These are phyloP conservation scores for Teratosphaeria viscida DNA, from an alignment of 2,329 filamentous ascomycete genomes.

Conservation along the genomic window DNA sequence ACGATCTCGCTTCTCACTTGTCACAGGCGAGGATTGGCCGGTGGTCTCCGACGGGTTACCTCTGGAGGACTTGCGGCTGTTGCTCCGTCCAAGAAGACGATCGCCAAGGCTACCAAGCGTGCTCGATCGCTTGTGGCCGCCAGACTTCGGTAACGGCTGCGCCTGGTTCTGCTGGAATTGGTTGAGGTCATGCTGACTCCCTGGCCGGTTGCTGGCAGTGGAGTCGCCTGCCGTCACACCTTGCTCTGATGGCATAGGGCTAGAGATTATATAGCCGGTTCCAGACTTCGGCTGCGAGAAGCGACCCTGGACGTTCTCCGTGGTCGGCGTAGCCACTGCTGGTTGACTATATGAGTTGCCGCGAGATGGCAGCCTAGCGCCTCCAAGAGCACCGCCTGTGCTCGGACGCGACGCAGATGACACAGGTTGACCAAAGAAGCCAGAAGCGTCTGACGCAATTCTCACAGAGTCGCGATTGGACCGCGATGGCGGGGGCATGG, in stretches of 20 bases:
- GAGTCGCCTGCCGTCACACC: constrained; percentile 32
- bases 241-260: constrained; percentile 45
- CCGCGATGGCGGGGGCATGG: constrained; percentile 27
- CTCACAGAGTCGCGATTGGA: constrained; percentile 39
- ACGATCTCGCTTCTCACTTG: constrained; percentile 50
- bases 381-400: constrained; percentile 67
- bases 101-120: constrained; percentile 54
- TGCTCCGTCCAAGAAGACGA: constrained; percentile 68
- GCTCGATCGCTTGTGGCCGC: constrained; percentile 53
- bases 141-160: constrained; percentile 53
- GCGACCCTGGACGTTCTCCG: constrained; percentile 79
- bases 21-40: constrained; percentile 38
- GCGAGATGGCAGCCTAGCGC: constrained; percentile 56
- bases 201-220: constrained; percentile 42
- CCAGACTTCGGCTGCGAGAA: constrained; percentile 65
- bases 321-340: constrained; percentile 72
- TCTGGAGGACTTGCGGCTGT: constrained; percentile 22
- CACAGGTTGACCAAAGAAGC: constrained; percentile 24
- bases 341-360: constrained; percentile 77
- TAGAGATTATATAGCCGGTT: constrained; percentile 61
- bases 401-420: constrained; percentile 52
- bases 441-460: constrained; percentile 39
- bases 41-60: constrained; percentile 30
- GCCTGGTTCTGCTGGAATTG: constrained; percentile 42
- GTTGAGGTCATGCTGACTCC: constrained; percentile 41